Percentiles rank a stretch among this genome's conserved stretches.
These are phyloP conservation scores for Vinca minor DNA, from an alignment of 257 asterid genomes.

Conservation along the genomic window DNA sequence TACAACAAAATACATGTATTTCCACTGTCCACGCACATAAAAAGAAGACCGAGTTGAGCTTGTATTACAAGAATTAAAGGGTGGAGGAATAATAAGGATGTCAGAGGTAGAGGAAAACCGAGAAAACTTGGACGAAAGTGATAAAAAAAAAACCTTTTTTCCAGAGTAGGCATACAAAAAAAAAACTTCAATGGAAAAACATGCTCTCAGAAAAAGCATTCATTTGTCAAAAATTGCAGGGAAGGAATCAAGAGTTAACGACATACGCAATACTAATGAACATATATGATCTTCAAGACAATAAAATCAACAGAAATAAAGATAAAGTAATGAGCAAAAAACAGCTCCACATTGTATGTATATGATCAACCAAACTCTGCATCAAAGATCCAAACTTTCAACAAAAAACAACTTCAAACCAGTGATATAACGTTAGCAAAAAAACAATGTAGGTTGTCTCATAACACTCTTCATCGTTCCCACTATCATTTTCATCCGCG, in stretches of 20 bases:
- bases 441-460: constrained; percentile 16
- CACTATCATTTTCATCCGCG: not conserved
- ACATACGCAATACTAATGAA: constrained; percentile 1
- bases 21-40: not conserved
- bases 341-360: not conserved
- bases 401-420: not conserved
- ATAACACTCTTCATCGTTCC: not conserved
- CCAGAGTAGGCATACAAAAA: not conserved
- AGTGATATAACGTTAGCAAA: constrained; percentile 14
- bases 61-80: no score
- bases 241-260: not conserved
- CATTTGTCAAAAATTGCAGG: not conserved
- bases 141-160: not conserved
- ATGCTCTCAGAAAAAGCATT: not conserved
- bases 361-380: constrained; percentile 9
- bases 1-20: no score
- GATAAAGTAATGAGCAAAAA: not conserved
- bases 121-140: not conserved
- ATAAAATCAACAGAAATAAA: not conserved
- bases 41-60: no score
- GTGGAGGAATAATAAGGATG: no score
- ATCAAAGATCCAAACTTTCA: constrained; percentile 1
- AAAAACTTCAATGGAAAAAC: not conserved
- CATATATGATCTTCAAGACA: not conserved
- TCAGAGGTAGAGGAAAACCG: no score